Evolutionary conservation across 1,284 basidiomycete species (phyloP).

Genomic region (Microbotryum lychnidis-dioicae): DNA sequence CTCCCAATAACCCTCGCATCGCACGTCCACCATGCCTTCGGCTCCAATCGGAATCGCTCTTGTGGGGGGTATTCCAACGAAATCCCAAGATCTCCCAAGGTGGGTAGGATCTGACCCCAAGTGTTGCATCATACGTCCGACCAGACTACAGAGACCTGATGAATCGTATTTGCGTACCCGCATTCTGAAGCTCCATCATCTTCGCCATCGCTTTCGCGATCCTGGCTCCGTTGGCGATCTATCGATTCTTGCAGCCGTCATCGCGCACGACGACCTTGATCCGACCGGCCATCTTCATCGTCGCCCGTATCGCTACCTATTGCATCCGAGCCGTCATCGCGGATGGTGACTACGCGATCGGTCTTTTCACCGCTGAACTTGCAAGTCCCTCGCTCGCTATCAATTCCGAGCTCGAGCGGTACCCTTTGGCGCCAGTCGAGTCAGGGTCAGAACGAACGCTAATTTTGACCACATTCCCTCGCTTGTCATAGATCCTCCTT

Average conservation of each 20-base stretch:
- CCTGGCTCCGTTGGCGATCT: slow-evolving; percentile 18
- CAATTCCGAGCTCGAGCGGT: neutral
- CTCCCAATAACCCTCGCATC: no score
- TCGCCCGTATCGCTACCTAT: slow-evolving; percentile 24
- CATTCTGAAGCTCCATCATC: slow-evolving; percentile 13
- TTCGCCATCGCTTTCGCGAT: slow-evolving; percentile 13
- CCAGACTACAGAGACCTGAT: no score
- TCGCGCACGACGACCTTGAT: slow-evolving; percentile 21
- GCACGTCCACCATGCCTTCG: no score
- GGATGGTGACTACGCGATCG: neutral
- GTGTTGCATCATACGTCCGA: no score
- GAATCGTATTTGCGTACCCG: neutral
- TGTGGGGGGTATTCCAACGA: no score
- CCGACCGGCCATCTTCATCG: slow-evolving; percentile 24
- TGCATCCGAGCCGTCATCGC: slow-evolving; percentile 22
- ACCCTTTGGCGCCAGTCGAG: neutral
- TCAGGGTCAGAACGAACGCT: neutral
- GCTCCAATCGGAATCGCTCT: no score
- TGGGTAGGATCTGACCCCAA: no score
- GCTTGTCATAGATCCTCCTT: slow-evolving; percentile 11
- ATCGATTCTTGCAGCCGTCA: slow-evolving; percentile 5
- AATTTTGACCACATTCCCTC: neutral
- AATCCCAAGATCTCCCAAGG: no score
- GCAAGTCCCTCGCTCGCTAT: neutral
- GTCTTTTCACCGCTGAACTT: slow-evolving; percentile 15